These are phyloP conservation scores for Lactarius pseudohatsudake DNA, from an alignment of 768 basidiomycete genomes.

Conservation along the genomic window DNA sequence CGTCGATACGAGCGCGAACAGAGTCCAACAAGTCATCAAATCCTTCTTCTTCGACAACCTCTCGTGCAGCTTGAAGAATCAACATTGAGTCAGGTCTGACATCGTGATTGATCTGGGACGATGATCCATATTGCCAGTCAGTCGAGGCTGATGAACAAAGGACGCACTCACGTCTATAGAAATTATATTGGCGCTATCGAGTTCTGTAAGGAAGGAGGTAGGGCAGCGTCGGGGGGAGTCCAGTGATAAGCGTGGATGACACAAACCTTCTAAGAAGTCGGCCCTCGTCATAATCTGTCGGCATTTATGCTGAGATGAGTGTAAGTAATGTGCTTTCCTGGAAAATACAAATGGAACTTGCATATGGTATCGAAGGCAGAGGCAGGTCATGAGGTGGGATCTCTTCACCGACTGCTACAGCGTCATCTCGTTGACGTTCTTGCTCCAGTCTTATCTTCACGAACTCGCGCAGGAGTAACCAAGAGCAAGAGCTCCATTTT, in stretches of 20 bases:
- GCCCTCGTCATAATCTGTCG: slow-evolving; percentile 81
- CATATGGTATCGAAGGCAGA: slow-evolving; percentile 64
- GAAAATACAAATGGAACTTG: slow-evolving; percentile 34
- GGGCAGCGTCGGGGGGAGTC: background rate
- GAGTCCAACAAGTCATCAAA: slow-evolving; percentile 76
- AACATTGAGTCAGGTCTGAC: slow-evolving; percentile 81
- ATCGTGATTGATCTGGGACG: slow-evolving; percentile 63
- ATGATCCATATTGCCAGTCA: background rate
- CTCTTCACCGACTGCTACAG: slow-evolving; percentile 39
- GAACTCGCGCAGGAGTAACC: slow-evolving; percentile 74
- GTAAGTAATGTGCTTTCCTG: background rate
- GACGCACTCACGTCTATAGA: slow-evolving; percentile 73
- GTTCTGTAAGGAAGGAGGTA: slow-evolving; percentile 39
- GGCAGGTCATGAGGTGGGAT: slow-evolving; percentile 46
- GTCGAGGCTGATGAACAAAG: background rate
- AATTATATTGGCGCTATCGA: slow-evolving; percentile 71
- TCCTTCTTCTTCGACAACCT: slow-evolving; percentile 69
- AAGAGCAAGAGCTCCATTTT: slow-evolving; percentile 82
- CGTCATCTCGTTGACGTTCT: slow-evolving; percentile 44
- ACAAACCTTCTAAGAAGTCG: slow-evolving; percentile 75
- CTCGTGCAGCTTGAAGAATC: slow-evolving; percentile 67
- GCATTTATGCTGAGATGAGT: slow-evolving; percentile 53
- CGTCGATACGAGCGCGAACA: slow-evolving; percentile 76
- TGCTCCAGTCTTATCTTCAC: slow-evolving; percentile 58
- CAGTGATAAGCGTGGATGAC: slow-evolving; percentile 1